phyloP scores from a whole-genome alignment of 495 filamentous ascomycete species.

The Penicillium daleae region DNA sequence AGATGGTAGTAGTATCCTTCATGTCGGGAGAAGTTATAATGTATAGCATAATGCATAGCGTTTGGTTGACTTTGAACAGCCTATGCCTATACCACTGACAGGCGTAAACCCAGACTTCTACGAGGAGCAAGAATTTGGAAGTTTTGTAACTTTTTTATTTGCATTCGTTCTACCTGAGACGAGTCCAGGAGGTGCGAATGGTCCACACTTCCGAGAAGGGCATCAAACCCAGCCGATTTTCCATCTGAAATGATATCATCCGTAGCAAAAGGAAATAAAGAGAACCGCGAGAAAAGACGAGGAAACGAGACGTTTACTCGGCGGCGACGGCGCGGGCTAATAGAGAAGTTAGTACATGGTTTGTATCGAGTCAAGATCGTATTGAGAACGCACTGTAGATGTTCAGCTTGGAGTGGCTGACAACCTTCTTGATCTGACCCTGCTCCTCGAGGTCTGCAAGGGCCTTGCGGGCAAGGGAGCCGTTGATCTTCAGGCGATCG shows the following conservation, averaged over 20 bases:
- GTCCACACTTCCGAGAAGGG: conserved; percentile 40
- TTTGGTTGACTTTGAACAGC: neutral
- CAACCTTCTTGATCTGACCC: conserved; percentile 97
- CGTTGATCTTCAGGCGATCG: conserved; percentile 99
- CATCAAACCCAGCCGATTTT: conserved; percentile 50
- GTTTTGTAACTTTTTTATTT: conserved; percentile 43
- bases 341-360: conserved; percentile 25
- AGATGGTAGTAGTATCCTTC: neutral
- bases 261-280: conserved; percentile 44
- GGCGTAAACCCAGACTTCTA: neutral
- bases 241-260: conserved; percentile 51
- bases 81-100: neutral
- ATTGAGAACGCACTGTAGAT: conserved; percentile 77
- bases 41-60: conserved; percentile 4
- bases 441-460: conserved; percentile 95
- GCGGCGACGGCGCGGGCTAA: conserved; percentile 54
- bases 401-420: conserved; percentile 93
- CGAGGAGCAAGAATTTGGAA: conserved; percentile 17
- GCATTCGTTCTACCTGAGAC: conserved; percentile 38
- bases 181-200: conserved; percentile 34
- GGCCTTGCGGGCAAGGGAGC: conserved; percentile 87
- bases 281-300: conserved; percentile 44
- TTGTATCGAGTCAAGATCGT: too few relatives aligned
- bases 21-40: neutral
- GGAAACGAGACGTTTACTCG: conserved; percentile 49